Evolutionary conservation across 495 filamentous ascomycete genomes (phyloP).

Genomic region (Penicillium subrubescens): DNA sequence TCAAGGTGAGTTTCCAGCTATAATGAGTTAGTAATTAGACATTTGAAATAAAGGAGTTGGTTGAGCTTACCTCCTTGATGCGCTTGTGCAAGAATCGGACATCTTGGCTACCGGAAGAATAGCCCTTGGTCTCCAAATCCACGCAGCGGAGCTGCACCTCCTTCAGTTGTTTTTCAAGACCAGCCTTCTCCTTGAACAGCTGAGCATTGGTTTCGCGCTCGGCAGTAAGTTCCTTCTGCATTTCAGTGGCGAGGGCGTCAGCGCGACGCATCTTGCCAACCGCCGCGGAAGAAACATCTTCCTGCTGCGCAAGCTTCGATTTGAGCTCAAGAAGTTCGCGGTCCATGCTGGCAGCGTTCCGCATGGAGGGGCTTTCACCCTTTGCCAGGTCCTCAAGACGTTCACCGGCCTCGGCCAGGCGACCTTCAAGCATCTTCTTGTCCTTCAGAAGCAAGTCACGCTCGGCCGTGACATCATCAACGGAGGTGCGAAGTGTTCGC

Average conservation of each 20-base stretch:
- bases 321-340: slow-evolving; percentile 90
- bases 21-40: slow-evolving; percentile 20
- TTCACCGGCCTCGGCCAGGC: slow-evolving; percentile 85
- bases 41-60: too few species aligned
- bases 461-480: slow-evolving; percentile 86
- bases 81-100: slow-evolving; percentile 93
- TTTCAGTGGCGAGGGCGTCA: slow-evolving; percentile 82
- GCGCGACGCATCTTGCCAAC: slow-evolving; percentile 98
- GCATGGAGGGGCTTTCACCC: slow-evolving; percentile 85
- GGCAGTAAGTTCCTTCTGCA: slow-evolving; percentile 91
- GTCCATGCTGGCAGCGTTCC: slow-evolving; percentile 88
- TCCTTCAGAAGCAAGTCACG: slow-evolving; percentile 84
- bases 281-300: slow-evolving; percentile 89
- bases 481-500: slow-evolving; percentile 74
- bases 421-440: slow-evolving; percentile 84
- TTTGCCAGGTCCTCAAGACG: slow-evolving; percentile 89
- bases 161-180: slow-evolving; percentile 86
- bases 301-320: slow-evolving; percentile 84
- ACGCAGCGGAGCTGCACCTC: slow-evolving; percentile 88
- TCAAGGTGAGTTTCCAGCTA: slow-evolving; percentile 94
- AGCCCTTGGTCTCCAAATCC: slow-evolving; percentile 95
- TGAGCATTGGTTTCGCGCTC: slow-evolving; percentile 83
- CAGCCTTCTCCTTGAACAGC: slow-evolving; percentile 90
- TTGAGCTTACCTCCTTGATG: slow-evolving; percentile 81
- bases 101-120: slow-evolving; percentile 90